phyloP scores from a whole-genome alignment of 2,329 filamentous ascomycete genomes.

The Cordyceps farinosa region DNA sequence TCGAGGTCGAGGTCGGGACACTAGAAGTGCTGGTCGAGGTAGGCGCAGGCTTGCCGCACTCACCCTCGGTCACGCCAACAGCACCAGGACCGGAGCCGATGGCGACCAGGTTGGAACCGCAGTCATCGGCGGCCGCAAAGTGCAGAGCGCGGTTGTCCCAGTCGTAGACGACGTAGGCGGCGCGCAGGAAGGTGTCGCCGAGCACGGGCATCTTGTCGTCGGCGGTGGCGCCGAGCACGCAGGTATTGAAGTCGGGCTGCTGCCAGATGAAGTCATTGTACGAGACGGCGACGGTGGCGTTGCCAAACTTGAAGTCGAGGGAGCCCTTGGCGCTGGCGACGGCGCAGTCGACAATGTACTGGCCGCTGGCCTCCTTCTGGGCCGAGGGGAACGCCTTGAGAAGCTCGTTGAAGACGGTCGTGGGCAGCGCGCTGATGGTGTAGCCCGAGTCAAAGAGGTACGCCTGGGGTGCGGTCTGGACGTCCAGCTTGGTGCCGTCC shows the following conservation, averaged over 20 bases:
- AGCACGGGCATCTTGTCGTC: conserved; percentile 40
- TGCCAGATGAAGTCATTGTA: conserved; percentile 46
- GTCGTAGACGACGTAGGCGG: conserved; percentile 43
- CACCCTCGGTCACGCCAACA: conserved; percentile 31
- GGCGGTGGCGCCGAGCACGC: conserved; percentile 45
- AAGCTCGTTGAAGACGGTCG: conserved; percentile 47
- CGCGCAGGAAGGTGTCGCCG: conserved; percentile 43
- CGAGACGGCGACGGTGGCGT: conserved; percentile 41
- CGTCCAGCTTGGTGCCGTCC: conserved; percentile 38
- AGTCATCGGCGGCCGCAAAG: conserved; percentile 36
- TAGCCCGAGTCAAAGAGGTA: conserved; percentile 65
- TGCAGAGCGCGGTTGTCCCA: conserved; percentile 38
- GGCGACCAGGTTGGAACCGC: conserved; percentile 35
- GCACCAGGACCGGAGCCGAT: conserved; percentile 39
- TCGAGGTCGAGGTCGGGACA: background rate
- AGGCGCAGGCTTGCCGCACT: conserved; percentile 25
- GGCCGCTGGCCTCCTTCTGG: conserved; percentile 39
- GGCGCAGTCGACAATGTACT: conserved; percentile 47
- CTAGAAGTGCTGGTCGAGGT: conserved; percentile 2
- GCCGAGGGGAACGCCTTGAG: conserved; percentile 43
- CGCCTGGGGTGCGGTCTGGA: conserved; percentile 41
- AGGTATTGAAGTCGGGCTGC: conserved; percentile 27
- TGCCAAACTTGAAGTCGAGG: conserved; percentile 48
- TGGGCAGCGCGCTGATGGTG: conserved; percentile 63
- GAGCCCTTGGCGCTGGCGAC: conserved; percentile 34